Base-by-base conservation (phyloP, 148 eudicot species). In the Nepenthes mirabilis region DNA sequence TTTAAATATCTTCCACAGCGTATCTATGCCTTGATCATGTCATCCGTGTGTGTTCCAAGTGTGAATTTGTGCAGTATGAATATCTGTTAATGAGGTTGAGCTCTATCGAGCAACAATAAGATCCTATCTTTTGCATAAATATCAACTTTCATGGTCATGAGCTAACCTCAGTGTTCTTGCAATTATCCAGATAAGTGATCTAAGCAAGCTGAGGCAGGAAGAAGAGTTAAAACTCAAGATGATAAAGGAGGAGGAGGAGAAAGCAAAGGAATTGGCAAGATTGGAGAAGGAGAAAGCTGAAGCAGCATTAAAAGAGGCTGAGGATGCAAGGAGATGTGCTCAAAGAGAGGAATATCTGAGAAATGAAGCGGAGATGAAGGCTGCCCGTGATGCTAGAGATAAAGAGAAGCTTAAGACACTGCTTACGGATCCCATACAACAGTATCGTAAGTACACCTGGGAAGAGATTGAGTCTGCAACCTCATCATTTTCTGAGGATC, bases 391-490 rank as follows among this genome's bases (percentile, higher is more conserved):
- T 61, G 82, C 78, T 33, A 82, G 75, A 65, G 90, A 85, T 77
- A 77, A 62, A 48, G 84, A 82, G 72, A 85, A 74, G 61, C 90
- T 91, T 37, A 85, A 80, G 70, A 73, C 70, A n/a, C 81, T 57
- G 33, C 73, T 85, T 60, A 62, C 56, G 14, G 78, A 77, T 23
- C 69, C 72, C 37, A 57, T 64, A 14, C 56, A 65, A 65, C 79
- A 72, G 70, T 91, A 83, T 77, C 96, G 76, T 36, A 74, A 67
- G 55, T 83, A 85, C 60, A 65, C 80, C 2, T 85, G 91, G 96
- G 91, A 85, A 58, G 98, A 91, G 55, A 88, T 88, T 14, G 79
- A 67, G 36, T 62, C 79, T 13, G 90, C 90, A 9, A 85, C 91
- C 2, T 82, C 80, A 50, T 79, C 83, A 5, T 85, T 91, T 48